Evolutionary conservation across 148 eudicot species (phyloP), one percentile per base, ranked within the genome.

Genomic region (Camellia lanceoleosa): DNA sequence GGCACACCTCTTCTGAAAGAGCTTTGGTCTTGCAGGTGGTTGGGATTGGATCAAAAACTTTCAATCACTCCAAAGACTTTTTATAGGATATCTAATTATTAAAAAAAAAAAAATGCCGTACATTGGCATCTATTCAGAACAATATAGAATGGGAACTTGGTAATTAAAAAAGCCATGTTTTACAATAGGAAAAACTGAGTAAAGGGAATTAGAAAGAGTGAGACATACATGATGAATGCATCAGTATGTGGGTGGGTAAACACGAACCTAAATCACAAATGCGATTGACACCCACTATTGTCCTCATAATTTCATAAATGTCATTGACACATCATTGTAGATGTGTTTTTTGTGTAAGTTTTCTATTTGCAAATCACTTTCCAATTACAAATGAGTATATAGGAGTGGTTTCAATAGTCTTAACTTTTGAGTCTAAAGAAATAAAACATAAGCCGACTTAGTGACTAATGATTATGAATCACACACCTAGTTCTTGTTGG

Each of bases 1-100:
- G 61, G 81, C n/a, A 71, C 49, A 65, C 73, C 67, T 13, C 56
- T 59, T 59, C 7, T n/a, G 4, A 69, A 4, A 58, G 38, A 68
- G 44, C 8, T 69, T 58, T 15, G 73, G 41, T 75, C 51, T 23
- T 14, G 54, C n/a, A 75, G 44, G 38, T 44, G 23, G 67, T 42
- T 43, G 4, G 18, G 69, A 62, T 74, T 64, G 7, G 14, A 74
- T 41, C 2, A 60, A 16, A 0, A 3, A 73, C 51, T 19, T 73
- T 66, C 79, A 68, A 56, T 68, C 54, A 52, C 73, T 73, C 19
- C 65, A 55, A 8, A 2, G 16, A 75, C 43, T 51, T 64, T 8
- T 6, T 12, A 79, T 58, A 41, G 2, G 42, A 11, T 46, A 14
- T 8, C 15, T 68, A 73, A 8, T 14, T 60, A 20, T 10, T 49